Conservation (phyloP, 768 basidiomycete genomes). For the Suillus americanus region DNA sequence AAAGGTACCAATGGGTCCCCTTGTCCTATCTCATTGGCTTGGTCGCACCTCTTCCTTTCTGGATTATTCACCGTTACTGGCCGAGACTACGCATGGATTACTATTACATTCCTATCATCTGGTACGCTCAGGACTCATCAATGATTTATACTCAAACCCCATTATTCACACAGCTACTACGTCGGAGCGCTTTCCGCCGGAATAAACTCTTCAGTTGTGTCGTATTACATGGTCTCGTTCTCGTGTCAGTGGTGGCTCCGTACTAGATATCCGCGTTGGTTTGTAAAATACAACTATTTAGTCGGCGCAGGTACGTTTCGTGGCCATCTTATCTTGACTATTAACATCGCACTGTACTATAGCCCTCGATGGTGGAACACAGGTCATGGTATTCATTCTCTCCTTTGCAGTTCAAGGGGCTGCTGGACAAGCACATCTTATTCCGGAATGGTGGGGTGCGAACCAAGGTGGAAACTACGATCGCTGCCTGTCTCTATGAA, state of each 20-base stretch:
- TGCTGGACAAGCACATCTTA: slow-evolving; percentile 43
- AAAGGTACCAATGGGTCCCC: slow-evolving; percentile 40
- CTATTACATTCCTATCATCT: slow-evolving; percentile 31
- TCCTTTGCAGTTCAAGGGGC: slow-evolving; percentile 53
- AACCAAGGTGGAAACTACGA: slow-evolving; percentile 42
- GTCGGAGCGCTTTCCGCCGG: slow-evolving; percentile 22
- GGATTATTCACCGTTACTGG: slow-evolving; percentile 36
- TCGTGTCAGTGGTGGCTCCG: slow-evolving; percentile 39
- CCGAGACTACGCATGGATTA: slow-evolving; percentile 30
- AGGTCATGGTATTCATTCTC: slow-evolving; percentile 56
- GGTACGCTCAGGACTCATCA: slow-evolving; percentile 13
- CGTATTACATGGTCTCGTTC: slow-evolving; percentile 26
- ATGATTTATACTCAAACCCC: not conserved
- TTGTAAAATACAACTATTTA: slow-evolving; percentile 38
- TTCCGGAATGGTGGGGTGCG: slow-evolving; percentile 54
- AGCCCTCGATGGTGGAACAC: slow-evolving; percentile 39
- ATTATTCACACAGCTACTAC: slow-evolving; percentile 12
- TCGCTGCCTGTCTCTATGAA: slow-evolving; percentile 6
- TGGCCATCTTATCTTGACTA: not conserved
- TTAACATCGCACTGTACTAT: not conserved
- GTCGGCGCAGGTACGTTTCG: slow-evolving; percentile 39
- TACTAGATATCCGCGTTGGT: slow-evolving; percentile 36
- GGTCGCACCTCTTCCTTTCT: slow-evolving; percentile 40
- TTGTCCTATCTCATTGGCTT: slow-evolving; percentile 36
- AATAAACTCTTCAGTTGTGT: slow-evolving; percentile 26